Conservation (phyloP, 2,329 filamentous ascomycete species). For the Pyricularia pennisetigena region DNA sequence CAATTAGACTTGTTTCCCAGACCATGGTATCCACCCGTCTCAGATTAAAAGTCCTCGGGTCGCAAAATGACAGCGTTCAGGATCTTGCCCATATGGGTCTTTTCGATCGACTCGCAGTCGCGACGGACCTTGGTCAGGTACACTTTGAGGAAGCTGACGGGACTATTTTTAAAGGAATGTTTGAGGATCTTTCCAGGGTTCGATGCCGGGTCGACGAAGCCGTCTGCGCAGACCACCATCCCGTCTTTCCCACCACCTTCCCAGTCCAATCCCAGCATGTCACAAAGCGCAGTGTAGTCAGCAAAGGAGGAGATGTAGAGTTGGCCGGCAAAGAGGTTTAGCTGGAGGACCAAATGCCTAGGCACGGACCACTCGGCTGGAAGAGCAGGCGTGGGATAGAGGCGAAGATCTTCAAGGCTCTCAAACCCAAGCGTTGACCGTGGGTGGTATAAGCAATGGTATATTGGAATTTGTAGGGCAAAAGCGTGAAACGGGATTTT, state of each 20-base stretch:
- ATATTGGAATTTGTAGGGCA: no score
- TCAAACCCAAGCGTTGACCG: slow-evolving; percentile 25
- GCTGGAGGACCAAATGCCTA: slow-evolving; percentile 27
- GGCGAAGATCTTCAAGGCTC: slow-evolving; percentile 32
- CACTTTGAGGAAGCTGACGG: slow-evolving; percentile 15
- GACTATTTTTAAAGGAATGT: not conserved
- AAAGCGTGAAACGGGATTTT: no score
- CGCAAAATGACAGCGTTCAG: slow-evolving; percentile 24
- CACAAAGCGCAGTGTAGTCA: slow-evolving; percentile 44
- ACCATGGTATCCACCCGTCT: not conserved
- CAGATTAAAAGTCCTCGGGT: not conserved
- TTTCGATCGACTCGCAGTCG: slow-evolving; percentile 25
- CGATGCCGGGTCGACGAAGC: slow-evolving; percentile 1
- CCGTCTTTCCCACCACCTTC: not conserved
- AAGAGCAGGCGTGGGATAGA: slow-evolving; percentile 28
- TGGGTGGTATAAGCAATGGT: slow-evolving; percentile 38
- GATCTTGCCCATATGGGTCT: slow-evolving; percentile 30
- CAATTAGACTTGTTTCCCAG: not conserved
- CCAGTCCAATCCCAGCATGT: slow-evolving; percentile 30
- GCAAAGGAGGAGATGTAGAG: slow-evolving; percentile 45
- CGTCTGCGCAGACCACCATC: not conserved
- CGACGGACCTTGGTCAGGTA: slow-evolving; percentile 25
- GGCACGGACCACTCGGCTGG: slow-evolving; percentile 9
- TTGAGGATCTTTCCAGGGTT: not conserved
- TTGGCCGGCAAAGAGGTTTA: slow-evolving; percentile 61